Percentiles rank a stretch among this genome's conserved stretches.
These are phyloP conservation scores for Picocystis salinarum DNA, from an alignment of 139 green algal species.

Conservation along the genomic window DNA sequence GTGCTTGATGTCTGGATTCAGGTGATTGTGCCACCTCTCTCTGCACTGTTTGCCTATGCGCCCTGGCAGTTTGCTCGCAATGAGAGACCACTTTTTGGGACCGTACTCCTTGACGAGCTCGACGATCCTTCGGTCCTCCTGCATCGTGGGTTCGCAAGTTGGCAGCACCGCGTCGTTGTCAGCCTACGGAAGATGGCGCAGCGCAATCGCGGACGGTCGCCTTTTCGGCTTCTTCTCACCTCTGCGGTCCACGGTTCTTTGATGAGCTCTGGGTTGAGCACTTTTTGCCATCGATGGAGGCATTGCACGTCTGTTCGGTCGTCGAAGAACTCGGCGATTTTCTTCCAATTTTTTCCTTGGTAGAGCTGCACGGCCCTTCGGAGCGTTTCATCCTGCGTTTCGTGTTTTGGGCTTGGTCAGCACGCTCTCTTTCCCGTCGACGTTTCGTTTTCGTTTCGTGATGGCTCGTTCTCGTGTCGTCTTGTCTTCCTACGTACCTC, in stretches of 20 bases:
- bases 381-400: conserved; percentile 51
- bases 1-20: conserved; percentile 35
- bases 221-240: too few relatives aligned
- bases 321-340: conserved; percentile 51
- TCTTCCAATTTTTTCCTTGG: conserved; percentile 66
- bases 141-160: background rate
- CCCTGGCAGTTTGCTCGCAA: conserved; percentile 31
- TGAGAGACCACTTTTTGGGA: conserved; percentile 33
- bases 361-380: conserved; percentile 40
- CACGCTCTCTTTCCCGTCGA: background rate
- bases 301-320: conserved; percentile 70
- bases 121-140: conserved; percentile 31
- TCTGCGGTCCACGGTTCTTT: conserved; percentile 60
- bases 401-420: background rate
- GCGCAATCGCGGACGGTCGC: background rate
- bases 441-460: background rate
- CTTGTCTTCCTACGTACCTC: conserved; percentile 17
- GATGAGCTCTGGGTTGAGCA: conserved; percentile 63
- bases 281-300: conserved; percentile 74
- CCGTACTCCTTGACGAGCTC: conserved; percentile 27
- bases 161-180: background rate
- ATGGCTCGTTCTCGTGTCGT: conserved; percentile 6
- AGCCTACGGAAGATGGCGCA: background rate
- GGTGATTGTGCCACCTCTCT: conserved; percentile 56
- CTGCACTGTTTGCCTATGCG: conserved; percentile 50